Base-by-base conservation (phyloP, 2,329 filamentous ascomycete genomes). In the Exserohilum turcica region DNA sequence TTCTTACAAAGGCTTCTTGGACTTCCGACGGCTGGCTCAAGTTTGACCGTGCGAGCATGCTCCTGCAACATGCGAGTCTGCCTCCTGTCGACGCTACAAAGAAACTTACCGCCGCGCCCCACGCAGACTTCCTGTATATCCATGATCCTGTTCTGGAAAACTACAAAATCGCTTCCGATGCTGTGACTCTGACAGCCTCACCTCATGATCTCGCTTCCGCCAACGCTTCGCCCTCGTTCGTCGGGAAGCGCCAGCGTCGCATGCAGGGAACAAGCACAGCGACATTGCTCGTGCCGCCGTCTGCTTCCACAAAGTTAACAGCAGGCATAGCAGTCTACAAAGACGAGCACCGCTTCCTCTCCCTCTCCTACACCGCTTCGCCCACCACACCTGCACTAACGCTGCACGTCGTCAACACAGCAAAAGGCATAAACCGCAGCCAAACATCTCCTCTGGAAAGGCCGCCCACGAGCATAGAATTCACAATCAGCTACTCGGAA, bases 331-430 rank as follows among this genome's bases (percentile, higher is more conserved):
- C 48, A 2, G 33, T 61, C 4, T 64, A 56, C 51, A 63, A 63
- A 50, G 60, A 64, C 33, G 60, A 64, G 29, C 51, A 61, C 24
- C 57, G 59, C n/a, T 61, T 55, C 33, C 15, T 63, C 9, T 48
- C 47, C 0, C 43, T 64, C n/a, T 56, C 35, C 1, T 39, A 44
- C n/a, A 18, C 40, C 24, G 12, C 29, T 7, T 40, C 40, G 5
- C 15, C 21, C 1, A 15, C 12, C 2, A 19, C 19, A 2, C 15
- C 39, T 3, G 0, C 9, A 29, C 2, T 56, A 13, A 36, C 27
- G 3, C 39, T 62, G 21, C 38, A 58, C 28, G 36, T 57, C 10
- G 7, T 47, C 2, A 64, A 63, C 28, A 48, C 45, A 15, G 60
- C 52, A 3, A 54, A 51, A n/a, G 6, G 40, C 4, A 55, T 59